Evolutionary conservation across 1,284 basidiomycete genomes (phyloP), one percentile per base, ranked within the genome.

Genomic region (Pterulicium gracile): DNA sequence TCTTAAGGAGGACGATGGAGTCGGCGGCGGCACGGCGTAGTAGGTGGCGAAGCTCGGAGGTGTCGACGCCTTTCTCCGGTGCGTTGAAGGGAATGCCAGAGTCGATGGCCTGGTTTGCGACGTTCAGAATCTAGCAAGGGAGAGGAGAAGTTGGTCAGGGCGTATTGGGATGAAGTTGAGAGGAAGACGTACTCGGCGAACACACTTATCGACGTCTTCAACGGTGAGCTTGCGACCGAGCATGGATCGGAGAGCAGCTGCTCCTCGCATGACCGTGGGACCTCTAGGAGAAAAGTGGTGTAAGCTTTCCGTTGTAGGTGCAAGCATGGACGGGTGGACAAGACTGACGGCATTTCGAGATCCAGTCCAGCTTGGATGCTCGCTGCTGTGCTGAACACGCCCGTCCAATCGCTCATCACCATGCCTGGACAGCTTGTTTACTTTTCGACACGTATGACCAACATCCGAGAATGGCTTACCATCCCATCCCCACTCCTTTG

Each of bases 291-390:
- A 47, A 3, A 42, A 4, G 14, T 4, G 12, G 10, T 35, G 39
- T 18, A 32, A 24, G 14, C 7, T 35, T 20, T 35, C 35, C n/a
- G 19, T 15, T 15, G 41, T 2, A 32, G n/a, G n/a, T 19, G 13
- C 15, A 41, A 46, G 34, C 13, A 21, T 24, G 27, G 34, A 3
- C 3, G 3, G 18, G 19, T 13, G 7, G 35, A 17, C 27, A n/a
- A n/a, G 27, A 57, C 61, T 43, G 53, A 66, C 60, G 71, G 72
- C 71, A 79, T 75, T 54, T 80, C 78, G 14, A 80, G 62, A 55
- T 80, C 77, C 3, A 81, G 55, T 0, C 74, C 72, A 3, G 78
- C 77, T 49, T 73, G 72, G 51, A 79, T 67, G 43, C 71, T 69
- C 46, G 68, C 67, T 2, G 63, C 58, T 4, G 69, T 70, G 42